Conservation (phyloP, 176 grass and related monocot genomes). For the Zoysia pacifica region DNA sequence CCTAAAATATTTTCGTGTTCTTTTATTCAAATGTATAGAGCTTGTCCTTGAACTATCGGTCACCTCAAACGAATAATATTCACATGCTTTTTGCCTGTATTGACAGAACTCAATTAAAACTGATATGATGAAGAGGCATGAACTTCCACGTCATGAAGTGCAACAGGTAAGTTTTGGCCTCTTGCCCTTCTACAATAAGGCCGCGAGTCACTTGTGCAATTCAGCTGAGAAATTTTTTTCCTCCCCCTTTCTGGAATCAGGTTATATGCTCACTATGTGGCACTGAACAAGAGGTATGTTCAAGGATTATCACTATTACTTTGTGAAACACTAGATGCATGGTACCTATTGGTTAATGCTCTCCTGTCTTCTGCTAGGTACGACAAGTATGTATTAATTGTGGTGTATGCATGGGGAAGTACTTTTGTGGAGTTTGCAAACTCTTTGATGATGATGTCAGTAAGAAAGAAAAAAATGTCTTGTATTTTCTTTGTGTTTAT, state of each 20-base stretch:
- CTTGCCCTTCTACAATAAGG: slow-evolving; percentile 13
- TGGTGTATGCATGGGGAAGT: slow-evolving; percentile 83
- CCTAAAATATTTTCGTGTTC: background rate
- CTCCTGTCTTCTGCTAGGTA: slow-evolving; percentile 55
- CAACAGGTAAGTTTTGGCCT: slow-evolving; percentile 36
- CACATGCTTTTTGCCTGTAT: background rate
- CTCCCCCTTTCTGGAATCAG: slow-evolving; percentile 34
- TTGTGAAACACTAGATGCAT: background rate
- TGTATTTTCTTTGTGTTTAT: slow-evolving; percentile 26
- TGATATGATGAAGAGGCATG: slow-evolving; percentile 60
- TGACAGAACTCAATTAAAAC: slow-evolving; percentile 71
- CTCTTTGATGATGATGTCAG: slow-evolving; percentile 96
- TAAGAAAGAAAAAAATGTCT: slow-evolving; percentile 24
- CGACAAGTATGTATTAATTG: slow-evolving; percentile 75
- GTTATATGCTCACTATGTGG: slow-evolving; percentile 82
- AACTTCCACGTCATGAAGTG: slow-evolving; percentile 77
- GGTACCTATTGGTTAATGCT: slow-evolving; percentile 24
- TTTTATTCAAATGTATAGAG: background rate
- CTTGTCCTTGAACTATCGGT: background rate
- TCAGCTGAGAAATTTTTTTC: background rate
- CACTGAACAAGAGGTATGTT: slow-evolving; percentile 82
- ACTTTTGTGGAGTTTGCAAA: slow-evolving; percentile 90
- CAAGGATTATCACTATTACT: slow-evolving; percentile 9
- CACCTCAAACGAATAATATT: background rate
- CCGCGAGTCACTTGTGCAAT: background rate